phyloP scores from a whole-genome alignment of 2,329 filamentous ascomycete genomes.

The Venturia oleaginea region DNA sequence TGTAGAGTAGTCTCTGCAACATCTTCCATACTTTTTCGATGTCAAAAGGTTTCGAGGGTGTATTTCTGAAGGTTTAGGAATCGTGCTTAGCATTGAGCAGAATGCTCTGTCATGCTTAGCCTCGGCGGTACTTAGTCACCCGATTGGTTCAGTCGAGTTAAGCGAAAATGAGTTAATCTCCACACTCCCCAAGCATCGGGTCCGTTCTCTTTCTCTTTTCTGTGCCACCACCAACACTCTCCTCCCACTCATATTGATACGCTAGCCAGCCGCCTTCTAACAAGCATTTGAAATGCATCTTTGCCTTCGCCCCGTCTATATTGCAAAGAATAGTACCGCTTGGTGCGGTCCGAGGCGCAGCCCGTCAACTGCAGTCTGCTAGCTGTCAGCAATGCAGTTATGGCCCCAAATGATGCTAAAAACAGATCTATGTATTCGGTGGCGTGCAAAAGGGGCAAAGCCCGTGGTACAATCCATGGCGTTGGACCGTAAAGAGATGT shows the following conservation, averaged over 20 bases:
- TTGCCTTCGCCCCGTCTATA: background rate
- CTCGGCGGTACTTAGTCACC: background rate
- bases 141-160: too few species aligned
- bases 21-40: background rate
- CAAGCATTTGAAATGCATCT: background rate
- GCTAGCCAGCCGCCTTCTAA: background rate
- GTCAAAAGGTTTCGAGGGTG: background rate
- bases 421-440: background rate
- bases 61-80: too few species aligned
- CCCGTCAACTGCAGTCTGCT: background rate
- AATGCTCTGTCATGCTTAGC: background rate
- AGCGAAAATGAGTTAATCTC: background rate
- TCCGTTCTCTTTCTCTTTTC: too few species aligned
- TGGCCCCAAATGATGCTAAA: background rate
- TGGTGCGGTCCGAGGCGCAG: background rate
- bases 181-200: background rate
- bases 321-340: background rate
- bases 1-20: background rate
- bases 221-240: too few species aligned
- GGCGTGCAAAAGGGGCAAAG: background rate
- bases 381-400: background rate
- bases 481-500: background rate
- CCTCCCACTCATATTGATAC: background rate
- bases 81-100: too few species aligned
- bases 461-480: background rate